Conservation (phyloP, 306 rosid species). For the Cucumis sativus region Cucumber_9930_V3 NC_026655.2:18820001-18820500, state of each 20-base stretch:
- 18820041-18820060: neutral
- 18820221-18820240: neutral
- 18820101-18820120: neutral
- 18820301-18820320: slow-evolving; percentile 11
- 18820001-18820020: too few relatives aligned
- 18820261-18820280: neutral
- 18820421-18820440: neutral
- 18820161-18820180: slow-evolving; percentile 1
- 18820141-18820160: neutral
- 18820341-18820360: slow-evolving; percentile 26
- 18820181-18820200: neutral
- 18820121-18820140: neutral
- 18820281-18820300: slow-evolving; percentile 9
- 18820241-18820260: neutral
- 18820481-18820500: neutral
- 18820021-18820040: too few relatives aligned
- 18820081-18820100: neutral
- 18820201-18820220: neutral
- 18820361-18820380: slow-evolving; percentile 24
- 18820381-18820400: slow-evolving; percentile 23
- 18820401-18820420: slow-evolving; percentile 22
- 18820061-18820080: neutral
- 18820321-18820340: slow-evolving; percentile 18
- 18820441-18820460: neutral
- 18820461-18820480: neutral